Conservation (phyloP, 2,329 filamentous ascomycete genomes). For the Helminthosporium solani region DNA sequence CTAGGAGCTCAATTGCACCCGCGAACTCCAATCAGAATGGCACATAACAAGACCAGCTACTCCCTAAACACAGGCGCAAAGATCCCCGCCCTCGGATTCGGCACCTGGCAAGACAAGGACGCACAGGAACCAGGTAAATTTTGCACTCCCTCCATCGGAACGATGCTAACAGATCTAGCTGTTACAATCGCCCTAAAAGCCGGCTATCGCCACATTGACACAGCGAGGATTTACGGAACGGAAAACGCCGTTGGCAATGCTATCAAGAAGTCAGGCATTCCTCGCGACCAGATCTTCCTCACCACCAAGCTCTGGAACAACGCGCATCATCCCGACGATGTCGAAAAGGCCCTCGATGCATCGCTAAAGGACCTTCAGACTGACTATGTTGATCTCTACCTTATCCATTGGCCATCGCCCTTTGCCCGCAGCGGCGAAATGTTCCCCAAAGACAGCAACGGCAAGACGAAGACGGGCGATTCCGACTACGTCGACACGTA, state of each 20-base stretch:
- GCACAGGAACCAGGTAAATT: slow-evolving; percentile 24
- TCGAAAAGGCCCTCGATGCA: slow-evolving; percentile 70
- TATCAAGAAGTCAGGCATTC: slow-evolving; percentile 34
- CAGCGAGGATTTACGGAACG: slow-evolving; percentile 19
- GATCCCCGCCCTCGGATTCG: slow-evolving; percentile 72
- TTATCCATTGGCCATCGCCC: slow-evolving; percentile 78
- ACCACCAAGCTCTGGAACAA: slow-evolving; percentile 89
- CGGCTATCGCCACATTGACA: slow-evolving; percentile 36
- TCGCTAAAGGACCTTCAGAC: slow-evolving; percentile 74
- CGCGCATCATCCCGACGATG: slow-evolving; percentile 70
- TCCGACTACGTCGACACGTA: slow-evolving; percentile 35
- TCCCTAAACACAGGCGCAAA: slow-evolving; percentile 67
- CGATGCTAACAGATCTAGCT: slow-evolving; percentile 21
- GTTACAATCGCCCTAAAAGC: slow-evolving; percentile 37
- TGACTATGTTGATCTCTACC: slow-evolving; percentile 87
- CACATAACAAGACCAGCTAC: slow-evolving; percentile 42
- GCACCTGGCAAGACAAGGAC: slow-evolving; percentile 35
- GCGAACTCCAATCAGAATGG: slow-evolving; percentile 19
- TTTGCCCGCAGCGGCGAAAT: slow-evolving; percentile 67
- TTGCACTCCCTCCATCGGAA: not conserved
- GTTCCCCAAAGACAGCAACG: slow-evolving; percentile 54
- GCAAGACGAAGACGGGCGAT: slow-evolving; percentile 24
- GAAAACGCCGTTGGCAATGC: slow-evolving; percentile 23
- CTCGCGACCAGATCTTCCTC: slow-evolving; percentile 43
- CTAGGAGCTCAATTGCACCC: slow-evolving; percentile 8